Evolutionary conservation across 768 basidiomycete genomes (phyloP), one percentile per base, ranked within the genome.

Genomic region (Strobilomyces dryophilus): DNA sequence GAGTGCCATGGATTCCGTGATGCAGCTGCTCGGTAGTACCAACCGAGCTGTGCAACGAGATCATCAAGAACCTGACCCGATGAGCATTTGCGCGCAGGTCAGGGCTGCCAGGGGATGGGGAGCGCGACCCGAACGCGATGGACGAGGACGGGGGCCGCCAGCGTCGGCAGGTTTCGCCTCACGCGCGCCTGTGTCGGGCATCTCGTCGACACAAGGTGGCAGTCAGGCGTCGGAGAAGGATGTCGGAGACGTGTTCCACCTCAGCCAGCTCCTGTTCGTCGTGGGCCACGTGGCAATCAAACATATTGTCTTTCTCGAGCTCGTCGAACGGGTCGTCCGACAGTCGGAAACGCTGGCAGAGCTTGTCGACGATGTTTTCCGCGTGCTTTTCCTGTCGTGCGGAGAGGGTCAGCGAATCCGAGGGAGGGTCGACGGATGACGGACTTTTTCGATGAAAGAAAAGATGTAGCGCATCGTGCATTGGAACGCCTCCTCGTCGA

Each of bases 281-380:
- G 93, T 98, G 18, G 97, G 97, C 0, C 97, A 98, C 68, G 89
- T 95, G 27, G 93, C 95, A 10, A 92, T 98, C 72, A 98, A 98
- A 69, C 95, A 99, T 45, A 92, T 98, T 52, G 94, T 95, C 15
- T 97, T 91, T 64, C 80, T 99, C 18, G 97, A 99, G 67, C 77
- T 97, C 45, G 87, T 98, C 20, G 97, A 99, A 68, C 15, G 91
- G 81, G 29, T 95, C 92, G 39, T 89, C 87, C 1, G 89, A 84
- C 4, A 92, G 75, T 21, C 89, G 80, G 84, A 98, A 98, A 8
- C 95, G 84, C 63, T 97, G 93, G 63, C 97, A 99, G 2, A 99
- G 83, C 67, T 98, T 99, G 63, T 99, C 95, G 49, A 98, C 91
- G 56, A 99, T 92, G 63, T 81, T 88, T 71, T 98, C 95, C 0